These are phyloP conservation scores for Colletotrichum tofieldiae DNA, from an alignment of 2,329 filamentous ascomycete species.

Conservation along the genomic window DNA sequence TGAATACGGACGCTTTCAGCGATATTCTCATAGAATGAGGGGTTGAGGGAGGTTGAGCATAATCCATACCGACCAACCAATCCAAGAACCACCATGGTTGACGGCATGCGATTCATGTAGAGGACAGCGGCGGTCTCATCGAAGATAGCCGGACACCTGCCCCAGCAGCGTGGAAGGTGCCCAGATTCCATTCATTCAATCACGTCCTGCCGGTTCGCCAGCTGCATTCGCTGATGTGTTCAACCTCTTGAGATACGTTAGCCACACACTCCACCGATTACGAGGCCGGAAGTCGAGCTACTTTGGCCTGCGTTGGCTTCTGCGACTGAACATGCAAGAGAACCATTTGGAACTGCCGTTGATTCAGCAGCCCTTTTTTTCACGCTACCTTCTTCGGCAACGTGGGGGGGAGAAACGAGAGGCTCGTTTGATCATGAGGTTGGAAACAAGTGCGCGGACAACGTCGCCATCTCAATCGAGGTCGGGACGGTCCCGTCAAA, in stretches of 20 bases:
- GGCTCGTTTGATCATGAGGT: background rate
- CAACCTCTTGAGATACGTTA: background rate
- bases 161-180: background rate
- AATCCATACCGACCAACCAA: background rate
- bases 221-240: background rate
- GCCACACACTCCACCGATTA: background rate
- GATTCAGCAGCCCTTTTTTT: background rate
- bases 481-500: background rate
- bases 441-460: background rate
- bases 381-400: background rate
- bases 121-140: background rate
- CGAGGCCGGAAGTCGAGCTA: background rate
- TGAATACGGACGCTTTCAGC: background rate
- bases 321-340: background rate
- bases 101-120: background rate
- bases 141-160: conserved; percentile 11
- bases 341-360: conserved; percentile 4
- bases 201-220: background rate
- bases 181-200: background rate
- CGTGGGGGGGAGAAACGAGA: background rate
- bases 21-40: background rate
- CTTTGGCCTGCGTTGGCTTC: background rate
- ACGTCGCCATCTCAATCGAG: background rate
- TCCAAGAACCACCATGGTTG: background rate
- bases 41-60: conserved; percentile 12